Conservation (phyloP, 371 early-diverging fungal species). For the Mortierella sp. region DNA sequence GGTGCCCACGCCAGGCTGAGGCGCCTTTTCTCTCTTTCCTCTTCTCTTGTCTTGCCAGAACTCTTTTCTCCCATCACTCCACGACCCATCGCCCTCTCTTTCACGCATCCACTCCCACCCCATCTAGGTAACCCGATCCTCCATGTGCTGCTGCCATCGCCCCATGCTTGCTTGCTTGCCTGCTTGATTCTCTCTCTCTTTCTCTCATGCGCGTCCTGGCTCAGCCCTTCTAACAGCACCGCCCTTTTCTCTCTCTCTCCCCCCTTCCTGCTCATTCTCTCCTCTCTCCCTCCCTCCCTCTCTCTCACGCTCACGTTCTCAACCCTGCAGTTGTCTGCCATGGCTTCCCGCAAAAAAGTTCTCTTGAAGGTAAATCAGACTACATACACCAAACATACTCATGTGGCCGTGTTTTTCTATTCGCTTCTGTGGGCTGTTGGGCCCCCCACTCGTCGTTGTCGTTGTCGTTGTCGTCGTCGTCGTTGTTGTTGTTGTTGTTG, state of each 20-base stretch:
- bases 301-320: conserved; percentile 2
- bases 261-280: neutral
- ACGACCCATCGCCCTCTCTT: neutral
- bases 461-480: too few species aligned
- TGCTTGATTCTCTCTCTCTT: neutral
- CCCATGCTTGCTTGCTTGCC: neutral
- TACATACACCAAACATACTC: neutral
- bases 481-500: too few species aligned
- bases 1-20: neutral
- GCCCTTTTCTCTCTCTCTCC: conserved; percentile 1
- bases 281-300: neutral
- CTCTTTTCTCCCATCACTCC: conserved; percentile 1
- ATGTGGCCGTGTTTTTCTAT: neutral
- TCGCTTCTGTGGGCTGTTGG: neutral
- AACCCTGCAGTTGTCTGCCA: conserved; percentile 6
- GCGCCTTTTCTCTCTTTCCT: neutral
- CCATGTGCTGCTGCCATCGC: too few species aligned
- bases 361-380: conserved; percentile 39
- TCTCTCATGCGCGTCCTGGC: neutral
- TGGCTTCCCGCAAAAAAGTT: conserved; percentile 68
- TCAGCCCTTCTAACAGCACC: neutral
- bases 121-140: neutral
- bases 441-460: too few species aligned
- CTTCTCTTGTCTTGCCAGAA: neutral
- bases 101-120: neutral